Base-by-base conservation (phyloP, 2,329 filamentous ascomycete species). In the Phaeosphaeria sp. region DNA sequence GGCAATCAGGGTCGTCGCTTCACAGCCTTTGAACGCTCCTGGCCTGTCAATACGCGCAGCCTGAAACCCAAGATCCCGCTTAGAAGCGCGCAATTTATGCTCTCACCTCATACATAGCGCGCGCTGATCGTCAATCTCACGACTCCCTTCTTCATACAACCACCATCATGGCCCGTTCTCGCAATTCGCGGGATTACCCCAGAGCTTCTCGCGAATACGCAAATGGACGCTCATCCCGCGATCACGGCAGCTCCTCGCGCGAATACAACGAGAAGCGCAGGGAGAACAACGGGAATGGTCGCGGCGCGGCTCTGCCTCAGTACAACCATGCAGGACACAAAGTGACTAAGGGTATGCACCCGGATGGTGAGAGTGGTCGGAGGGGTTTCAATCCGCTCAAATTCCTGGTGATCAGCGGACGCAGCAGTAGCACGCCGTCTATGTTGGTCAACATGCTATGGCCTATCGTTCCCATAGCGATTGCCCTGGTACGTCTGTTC, bases 381-480 rank as follows among this genome's bases (percentile, higher is more conserved):
- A 78, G 73, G 5, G 89, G 90, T 46, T 74, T 93, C 59, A 83
- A 92, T 65, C 88, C 88, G 0, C 52, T 83, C 44, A 82, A 86
- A 53, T 91, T 92, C 71, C 65, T 91, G 30, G 80, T 77, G 61
- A 88, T 92, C 53, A 84, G 83, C 72, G 88, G 86, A 77, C 80
- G 77, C 50, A 91, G 89, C 45, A 86, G 86, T 27, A 89, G 86
- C 69, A 83, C 80, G 27, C 79, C 87, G 13, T 91, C 89, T 8
- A 84, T 84, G 72, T 72, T 83, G 50, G 88, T 90, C 68, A 92
- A 92, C 71, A 67, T 91, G 24, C 82, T 93, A 36, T 93, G 90
- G 90, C 90, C 90, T 5, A 82, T 91, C 59, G 90, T 92, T 1
- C 89, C 90, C 6, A 86, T 86, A 27, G 90, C 89, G 18, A 87